phyloP scores from a whole-genome alignment of 2,329 filamentous ascomycete species.

The Rutstroemia sp. region DNA sequence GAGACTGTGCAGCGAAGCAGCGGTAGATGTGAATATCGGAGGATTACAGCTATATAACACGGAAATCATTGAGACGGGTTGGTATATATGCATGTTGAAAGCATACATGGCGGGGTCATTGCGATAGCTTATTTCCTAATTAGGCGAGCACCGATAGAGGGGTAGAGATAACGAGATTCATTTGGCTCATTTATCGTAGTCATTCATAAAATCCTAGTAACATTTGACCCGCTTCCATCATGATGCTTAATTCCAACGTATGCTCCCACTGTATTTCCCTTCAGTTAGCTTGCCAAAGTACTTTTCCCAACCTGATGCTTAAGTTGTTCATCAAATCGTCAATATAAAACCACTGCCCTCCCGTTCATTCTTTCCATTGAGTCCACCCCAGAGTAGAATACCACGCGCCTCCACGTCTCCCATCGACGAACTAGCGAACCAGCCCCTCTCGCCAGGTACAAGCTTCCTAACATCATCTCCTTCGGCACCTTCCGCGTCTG shows the following conservation, averaged over 20 bases:
- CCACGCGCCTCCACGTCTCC: slow-evolving; percentile 52
- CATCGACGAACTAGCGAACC: slow-evolving; percentile 49
- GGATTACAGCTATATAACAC: neutral
- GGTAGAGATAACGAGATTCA: neutral
- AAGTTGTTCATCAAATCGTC: slow-evolving; percentile 35
- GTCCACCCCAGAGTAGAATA: slow-evolving; percentile 54
- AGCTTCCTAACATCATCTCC: slow-evolving; percentile 34
- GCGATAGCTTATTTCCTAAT: neutral
- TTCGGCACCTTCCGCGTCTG: slow-evolving; percentile 37
- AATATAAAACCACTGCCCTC: slow-evolving; percentile 60
- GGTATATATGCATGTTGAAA: too few relatives aligned
- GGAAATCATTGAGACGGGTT: too few relatives aligned
- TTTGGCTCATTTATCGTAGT: neutral
- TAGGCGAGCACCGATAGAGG: neutral
- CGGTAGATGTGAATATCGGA: neutral
- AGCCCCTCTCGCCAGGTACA: slow-evolving; percentile 47
- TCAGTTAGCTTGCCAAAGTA: too few relatives aligned
- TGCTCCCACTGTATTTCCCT: too few relatives aligned
- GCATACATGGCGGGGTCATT: too few relatives aligned
- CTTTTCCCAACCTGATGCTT: neutral
- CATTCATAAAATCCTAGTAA: neutral
- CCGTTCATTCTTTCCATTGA: slow-evolving; percentile 42
- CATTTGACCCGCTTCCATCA: neutral
- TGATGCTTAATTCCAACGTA: neutral
- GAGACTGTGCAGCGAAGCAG: too few relatives aligned